phyloP scores from a whole-genome alignment of 495 filamentous ascomycete species.

The Apodospora peruviana region DNA sequence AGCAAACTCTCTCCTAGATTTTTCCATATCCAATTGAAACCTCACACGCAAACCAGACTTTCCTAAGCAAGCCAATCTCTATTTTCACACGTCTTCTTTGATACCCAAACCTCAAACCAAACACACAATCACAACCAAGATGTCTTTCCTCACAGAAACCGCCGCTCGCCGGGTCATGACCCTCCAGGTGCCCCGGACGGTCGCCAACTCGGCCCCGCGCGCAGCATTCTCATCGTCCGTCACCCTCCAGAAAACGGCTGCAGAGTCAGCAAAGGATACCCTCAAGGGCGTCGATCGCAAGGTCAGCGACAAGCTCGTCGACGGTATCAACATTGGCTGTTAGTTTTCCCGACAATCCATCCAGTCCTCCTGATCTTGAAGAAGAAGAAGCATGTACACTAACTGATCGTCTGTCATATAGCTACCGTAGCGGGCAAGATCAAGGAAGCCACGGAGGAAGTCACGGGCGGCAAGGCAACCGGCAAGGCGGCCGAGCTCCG shows the following conservation, averaged over 20 bases:
- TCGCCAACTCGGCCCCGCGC: conserved; percentile 20
- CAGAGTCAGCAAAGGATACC: conserved; percentile 46
- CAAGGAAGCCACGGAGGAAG: conserved; percentile 28
- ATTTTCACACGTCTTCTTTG: too few relatives aligned
- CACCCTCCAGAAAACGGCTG: conserved; percentile 34
- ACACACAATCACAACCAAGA: conserved; percentile 25
- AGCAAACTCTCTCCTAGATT: too few relatives aligned
- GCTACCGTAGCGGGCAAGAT: conserved; percentile 42
- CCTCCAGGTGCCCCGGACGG: conserved; percentile 15
- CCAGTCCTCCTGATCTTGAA: background rate
- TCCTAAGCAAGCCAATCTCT: too few relatives aligned
- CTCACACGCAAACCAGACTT: too few relatives aligned
- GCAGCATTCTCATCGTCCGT: conserved; percentile 39
- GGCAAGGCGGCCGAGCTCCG: background rate
- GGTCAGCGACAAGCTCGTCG: conserved; percentile 50
- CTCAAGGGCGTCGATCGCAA: conserved; percentile 46
- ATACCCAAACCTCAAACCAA: too few relatives aligned
- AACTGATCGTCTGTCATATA: conserved; percentile 12
- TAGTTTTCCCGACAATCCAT: conserved; percentile 15
- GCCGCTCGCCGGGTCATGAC: conserved; percentile 32
- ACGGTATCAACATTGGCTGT: conserved; percentile 49
- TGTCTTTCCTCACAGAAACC: conserved; percentile 44
- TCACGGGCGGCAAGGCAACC: conserved; percentile 6
- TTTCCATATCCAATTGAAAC: too few relatives aligned
- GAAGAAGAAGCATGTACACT: conserved; percentile 1